Base-by-base conservation (phyloP, 805 yeast genomes). In the Danielia oregonensis region DNA sequence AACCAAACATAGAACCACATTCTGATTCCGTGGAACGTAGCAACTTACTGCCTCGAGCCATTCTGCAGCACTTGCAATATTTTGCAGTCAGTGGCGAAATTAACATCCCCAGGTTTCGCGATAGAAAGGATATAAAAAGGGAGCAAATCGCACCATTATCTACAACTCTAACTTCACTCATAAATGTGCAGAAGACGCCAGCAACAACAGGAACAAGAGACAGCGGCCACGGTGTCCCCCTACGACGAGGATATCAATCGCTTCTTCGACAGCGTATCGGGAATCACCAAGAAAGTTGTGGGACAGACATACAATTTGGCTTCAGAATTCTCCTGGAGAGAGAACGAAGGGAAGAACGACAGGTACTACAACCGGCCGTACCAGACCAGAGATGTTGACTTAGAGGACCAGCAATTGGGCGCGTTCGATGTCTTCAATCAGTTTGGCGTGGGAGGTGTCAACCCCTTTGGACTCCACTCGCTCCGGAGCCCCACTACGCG, bases 401-500 rank as follows among this genome's bases (percentile, higher is more conserved):
- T 14, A 30, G 21, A 4, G n/a, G n/a, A 6, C 33, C 45, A 39
- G 38, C 31, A 21, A 31, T 32, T 33, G 24, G 46, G 43, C 19
- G 32, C 45, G 13, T 46, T 53, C 33, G 17, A 31, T 6, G 34
- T 26, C 14, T 32, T 32, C 17, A 29, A 29, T 14, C 13, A 14
- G 13, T 24, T 22, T 21, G 54, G 54, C 14, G 21, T 46, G 6
- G 36, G 41, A 19, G 60, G 62, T 4, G 46, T 41, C 26, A 53
- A 63, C 2, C 68, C 70, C 1, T 65, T 49, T 29, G 82, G 81
- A 0, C 52, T 68, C 29, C 70, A 71, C 54, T 72, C 79, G 6
- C 72, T 65, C 43, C 78, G 78, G 15, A 65, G 70, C 5, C 94
- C 95, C 2, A 63, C 79, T 0, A 63, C 72, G 2, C 56, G 69